Evolutionary conservation across 495 filamentous ascomycete genomes (phyloP).

Genomic region (Xylona heveae): DNA sequence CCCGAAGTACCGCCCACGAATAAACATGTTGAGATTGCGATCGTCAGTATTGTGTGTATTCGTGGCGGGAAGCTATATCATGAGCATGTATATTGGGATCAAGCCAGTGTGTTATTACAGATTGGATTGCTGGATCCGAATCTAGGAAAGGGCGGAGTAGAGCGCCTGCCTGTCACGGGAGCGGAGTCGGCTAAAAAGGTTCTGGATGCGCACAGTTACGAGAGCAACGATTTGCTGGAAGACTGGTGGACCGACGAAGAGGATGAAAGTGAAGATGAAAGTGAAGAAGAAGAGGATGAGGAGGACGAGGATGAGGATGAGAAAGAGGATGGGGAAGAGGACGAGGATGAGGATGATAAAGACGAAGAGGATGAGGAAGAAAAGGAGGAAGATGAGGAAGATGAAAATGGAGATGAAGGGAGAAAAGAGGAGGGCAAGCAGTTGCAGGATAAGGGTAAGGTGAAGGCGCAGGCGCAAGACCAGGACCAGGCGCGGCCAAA

Average conservation of each 20-base stretch:
- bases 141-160: conserved; percentile 9
- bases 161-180: not conserved
- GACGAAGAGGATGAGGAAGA: conserved; percentile 12
- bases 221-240: conserved; percentile 23
- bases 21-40: conserved; percentile 41
- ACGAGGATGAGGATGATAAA: conserved; percentile 7
- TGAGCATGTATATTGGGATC: conserved; percentile 81
- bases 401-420: conserved; percentile 1
- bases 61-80: conserved; percentile 54
- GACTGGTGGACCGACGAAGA: conserved; percentile 26
- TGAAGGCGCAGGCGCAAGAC: not conserved
- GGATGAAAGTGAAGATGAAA: conserved; percentile 28
- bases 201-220: not conserved
- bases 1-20: conserved; percentile 56
- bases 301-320: conserved; percentile 9
- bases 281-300: conserved; percentile 15
- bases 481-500: conserved; percentile 2
- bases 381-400: conserved; percentile 12
- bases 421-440: conserved; percentile 9
- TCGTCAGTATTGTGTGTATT: conserved; percentile 57
- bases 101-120: conserved; percentile 60
- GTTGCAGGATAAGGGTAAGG: conserved; percentile 4
- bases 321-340: conserved; percentile 7
- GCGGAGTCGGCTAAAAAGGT: not conserved
- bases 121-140: conserved; percentile 50